Evolutionary conservation across 2,329 filamentous ascomycete genomes (phyloP).

Genomic region (Fusarium newnesense): DNA sequence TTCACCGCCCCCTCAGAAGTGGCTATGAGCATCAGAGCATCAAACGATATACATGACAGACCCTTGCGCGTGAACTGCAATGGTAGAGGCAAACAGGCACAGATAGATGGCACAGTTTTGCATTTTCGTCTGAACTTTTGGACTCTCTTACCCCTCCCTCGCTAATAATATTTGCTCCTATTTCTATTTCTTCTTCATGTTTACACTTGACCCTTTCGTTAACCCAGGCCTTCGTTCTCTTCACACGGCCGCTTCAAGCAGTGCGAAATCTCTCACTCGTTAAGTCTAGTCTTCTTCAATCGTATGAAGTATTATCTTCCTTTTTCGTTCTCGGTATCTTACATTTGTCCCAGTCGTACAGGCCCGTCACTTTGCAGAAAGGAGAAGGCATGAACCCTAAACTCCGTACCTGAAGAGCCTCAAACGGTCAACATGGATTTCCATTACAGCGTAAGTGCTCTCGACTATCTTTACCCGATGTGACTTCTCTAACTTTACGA

Average conservation of each 20-base stretch:
- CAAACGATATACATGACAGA: neutral
- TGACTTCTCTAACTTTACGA: neutral
- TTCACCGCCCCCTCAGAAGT: neutral
- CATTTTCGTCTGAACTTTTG: neutral
- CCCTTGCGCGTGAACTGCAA: neutral
- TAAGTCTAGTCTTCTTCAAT: neutral
- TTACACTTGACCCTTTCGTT: neutral
- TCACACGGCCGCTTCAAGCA: neutral
- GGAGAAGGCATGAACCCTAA: neutral
- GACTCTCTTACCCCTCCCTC: neutral
- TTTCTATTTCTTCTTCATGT: neutral
- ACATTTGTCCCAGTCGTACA: accelerated
- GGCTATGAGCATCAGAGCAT: neutral
- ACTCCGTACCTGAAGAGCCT: neutral
- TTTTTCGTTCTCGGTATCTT: neutral
- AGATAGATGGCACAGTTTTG: neutral
- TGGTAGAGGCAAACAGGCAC: neutral
- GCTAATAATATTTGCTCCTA: neutral
- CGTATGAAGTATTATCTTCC: neutral
- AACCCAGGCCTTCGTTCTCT: neutral
- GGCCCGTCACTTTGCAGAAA: neutral
- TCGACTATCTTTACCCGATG: neutral
- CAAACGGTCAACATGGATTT: neutral
- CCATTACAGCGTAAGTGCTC: neutral
- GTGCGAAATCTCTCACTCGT: neutral